phyloP scores from a whole-genome alignment of 805 yeast genomes.

The Candida hispaniensis region DNA sequence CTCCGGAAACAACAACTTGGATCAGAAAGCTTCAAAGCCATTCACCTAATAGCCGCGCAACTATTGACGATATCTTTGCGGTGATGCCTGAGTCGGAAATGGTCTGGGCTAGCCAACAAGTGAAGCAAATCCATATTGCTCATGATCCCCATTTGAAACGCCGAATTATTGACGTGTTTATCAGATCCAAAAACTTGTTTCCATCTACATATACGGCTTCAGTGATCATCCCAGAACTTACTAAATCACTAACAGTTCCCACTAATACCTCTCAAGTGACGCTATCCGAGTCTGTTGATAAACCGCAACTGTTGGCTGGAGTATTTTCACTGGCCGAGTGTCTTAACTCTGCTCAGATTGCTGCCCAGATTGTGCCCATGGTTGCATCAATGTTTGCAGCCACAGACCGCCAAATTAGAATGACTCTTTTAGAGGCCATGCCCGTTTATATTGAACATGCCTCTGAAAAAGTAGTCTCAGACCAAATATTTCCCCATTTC shows the following conservation, averaged over 20 bases:
- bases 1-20: constrained; percentile 10
- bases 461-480: constrained; percentile 52
- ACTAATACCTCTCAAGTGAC: constrained; percentile 9
- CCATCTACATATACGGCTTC: constrained; percentile 48
- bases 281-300: constrained; percentile 17
- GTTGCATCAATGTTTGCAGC: constrained; percentile 52
- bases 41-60: too few species aligned
- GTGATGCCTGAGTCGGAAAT: constrained; percentile 11
- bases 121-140: constrained; percentile 7
- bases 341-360: constrained; percentile 30
- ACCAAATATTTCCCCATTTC: constrained; percentile 54
- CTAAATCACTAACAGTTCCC: constrained; percentile 28
- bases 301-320: constrained; percentile 20
- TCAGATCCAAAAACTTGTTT: constrained; percentile 21
- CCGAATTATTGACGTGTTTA: constrained; percentile 6
- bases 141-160: constrained; percentile 8
- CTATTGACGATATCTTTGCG: too few species aligned
- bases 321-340: constrained; percentile 18
- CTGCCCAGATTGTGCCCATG: constrained; percentile 43
- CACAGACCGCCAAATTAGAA: constrained; percentile 68
- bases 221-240: constrained; percentile 62
- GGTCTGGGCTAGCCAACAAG: constrained; percentile 8
- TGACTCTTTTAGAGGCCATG: constrained; percentile 55
- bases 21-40: constrained; percentile 11
- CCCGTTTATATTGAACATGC: constrained; percentile 43